Evolutionary conservation across 2,329 filamentous ascomycete species (phyloP).

Genomic region (Fusarium abutilonis): DNA sequence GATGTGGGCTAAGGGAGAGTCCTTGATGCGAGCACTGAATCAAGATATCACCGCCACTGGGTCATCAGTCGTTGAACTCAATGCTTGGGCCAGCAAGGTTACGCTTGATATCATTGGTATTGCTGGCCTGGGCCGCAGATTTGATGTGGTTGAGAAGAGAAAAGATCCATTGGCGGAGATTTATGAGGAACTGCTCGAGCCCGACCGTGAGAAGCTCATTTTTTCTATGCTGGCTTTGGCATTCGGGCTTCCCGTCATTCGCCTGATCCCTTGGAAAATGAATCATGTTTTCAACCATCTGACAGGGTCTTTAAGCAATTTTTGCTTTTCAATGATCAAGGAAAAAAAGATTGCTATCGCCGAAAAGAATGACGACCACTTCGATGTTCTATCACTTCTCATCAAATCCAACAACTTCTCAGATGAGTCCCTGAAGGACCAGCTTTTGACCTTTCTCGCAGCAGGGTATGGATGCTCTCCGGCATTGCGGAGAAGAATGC

Average conservation of each 20-base stretch:
- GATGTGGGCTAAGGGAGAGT: slow-evolving; percentile 69
- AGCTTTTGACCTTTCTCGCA: slow-evolving; percentile 65
- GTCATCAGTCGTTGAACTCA: slow-evolving; percentile 49
- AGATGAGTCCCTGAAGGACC: slow-evolving; percentile 62
- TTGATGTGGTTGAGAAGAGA: slow-evolving; percentile 55
- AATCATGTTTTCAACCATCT: slow-evolving; percentile 29
- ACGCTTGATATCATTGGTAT: slow-evolving; percentile 70
- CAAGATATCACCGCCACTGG: slow-evolving; percentile 47
- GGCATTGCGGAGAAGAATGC: rapidly evolving
- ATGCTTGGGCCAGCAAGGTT: slow-evolving; percentile 61
- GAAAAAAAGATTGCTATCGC: slow-evolving; percentile 60
- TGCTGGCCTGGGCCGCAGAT: slow-evolving; percentile 65
- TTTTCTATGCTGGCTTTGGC: slow-evolving; percentile 33
- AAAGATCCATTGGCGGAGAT: slow-evolving; percentile 56
- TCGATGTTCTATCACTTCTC: slow-evolving; percentile 71
- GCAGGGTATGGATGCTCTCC: slow-evolving; percentile 15
- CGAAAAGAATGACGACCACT: slow-evolving; percentile 56
- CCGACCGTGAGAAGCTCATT: slow-evolving; percentile 58
- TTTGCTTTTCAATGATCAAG: slow-evolving; percentile 47
- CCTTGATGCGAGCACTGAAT: slow-evolving; percentile 53
- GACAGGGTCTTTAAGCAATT: slow-evolving; percentile 15
- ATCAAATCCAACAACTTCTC: slow-evolving; percentile 63
- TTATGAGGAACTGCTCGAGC: slow-evolving; percentile 58
- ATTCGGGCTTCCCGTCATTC: slow-evolving; percentile 13
- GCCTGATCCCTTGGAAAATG: slow-evolving; percentile 37